Conservation (phyloP, 2,329 filamentous ascomycete species). For the Coleophoma crateriformis region DNA sequence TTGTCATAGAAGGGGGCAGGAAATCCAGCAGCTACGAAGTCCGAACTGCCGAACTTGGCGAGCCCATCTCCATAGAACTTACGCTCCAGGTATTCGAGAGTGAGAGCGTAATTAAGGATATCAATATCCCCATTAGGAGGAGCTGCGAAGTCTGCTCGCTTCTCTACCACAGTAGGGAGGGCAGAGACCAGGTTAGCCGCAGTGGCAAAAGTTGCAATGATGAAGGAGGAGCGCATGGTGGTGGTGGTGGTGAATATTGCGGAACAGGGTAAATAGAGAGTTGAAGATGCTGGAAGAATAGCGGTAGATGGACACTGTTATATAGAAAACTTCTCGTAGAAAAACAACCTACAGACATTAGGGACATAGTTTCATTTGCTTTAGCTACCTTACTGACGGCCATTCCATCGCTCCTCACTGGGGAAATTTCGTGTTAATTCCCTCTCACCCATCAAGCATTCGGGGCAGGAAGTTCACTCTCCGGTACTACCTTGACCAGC, state of each 20-base stretch:
- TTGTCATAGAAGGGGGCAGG: constrained; percentile 49
- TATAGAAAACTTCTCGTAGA: neutral
- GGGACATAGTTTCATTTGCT: too few relatives aligned
- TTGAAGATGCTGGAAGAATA: neutral
- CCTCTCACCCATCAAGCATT: too few relatives aligned
- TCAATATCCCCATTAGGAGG: constrained; percentile 16
- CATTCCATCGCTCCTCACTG: too few relatives aligned
- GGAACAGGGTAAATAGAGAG: too few relatives aligned
- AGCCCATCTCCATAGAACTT: constrained; percentile 58
- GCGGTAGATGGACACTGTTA: neutral
- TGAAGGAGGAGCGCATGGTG: constrained; percentile 15
- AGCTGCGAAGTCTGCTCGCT: constrained; percentile 7
- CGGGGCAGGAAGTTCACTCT: too few relatives aligned
- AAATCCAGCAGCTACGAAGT: constrained; percentile 48
- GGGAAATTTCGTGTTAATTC: too few relatives aligned
- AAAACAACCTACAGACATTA: too few relatives aligned
- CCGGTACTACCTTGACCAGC: too few relatives aligned
- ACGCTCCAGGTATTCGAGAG: constrained; percentile 52
- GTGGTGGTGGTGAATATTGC: constrained; percentile 1
- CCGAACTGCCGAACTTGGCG: constrained; percentile 44
- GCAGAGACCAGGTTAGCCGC: constrained; percentile 9
- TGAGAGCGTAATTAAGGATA: constrained; percentile 41
- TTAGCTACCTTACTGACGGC: too few relatives aligned
- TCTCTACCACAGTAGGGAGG: constrained; percentile 5
- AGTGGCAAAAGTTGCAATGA: constrained; percentile 7